phyloP scores from a whole-genome alignment of 2,329 filamentous ascomycete genomes.

The Bretziella fagacearum region DNA sequence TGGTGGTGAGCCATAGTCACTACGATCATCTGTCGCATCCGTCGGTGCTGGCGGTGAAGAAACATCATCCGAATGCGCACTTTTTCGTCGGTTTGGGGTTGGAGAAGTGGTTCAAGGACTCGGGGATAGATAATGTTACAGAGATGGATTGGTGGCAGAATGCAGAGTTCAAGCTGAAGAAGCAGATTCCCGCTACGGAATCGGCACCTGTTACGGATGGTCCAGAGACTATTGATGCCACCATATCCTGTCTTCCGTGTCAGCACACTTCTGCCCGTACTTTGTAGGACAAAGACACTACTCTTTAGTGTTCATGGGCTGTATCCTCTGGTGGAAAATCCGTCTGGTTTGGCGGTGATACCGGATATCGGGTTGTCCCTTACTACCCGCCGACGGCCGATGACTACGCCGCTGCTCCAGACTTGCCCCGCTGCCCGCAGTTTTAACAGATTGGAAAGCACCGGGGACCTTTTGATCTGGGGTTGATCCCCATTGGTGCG shows the following conservation, averaged over 20 bases:
- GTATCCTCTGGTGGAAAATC: constrained; percentile 56
- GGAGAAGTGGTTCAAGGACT: constrained; percentile 59
- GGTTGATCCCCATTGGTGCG: constrained; percentile 83
- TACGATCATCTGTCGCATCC: constrained; percentile 80
- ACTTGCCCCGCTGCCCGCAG: constrained; percentile 59
- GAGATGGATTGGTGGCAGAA: constrained; percentile 96
- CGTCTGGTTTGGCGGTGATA: constrained; percentile 84
- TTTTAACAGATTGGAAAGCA: constrained; percentile 69
- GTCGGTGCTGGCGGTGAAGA: constrained; percentile 53
- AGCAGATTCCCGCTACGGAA: constrained; percentile 19
- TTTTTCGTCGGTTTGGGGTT: constrained; percentile 80
- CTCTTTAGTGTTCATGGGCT: constrained; percentile 80
- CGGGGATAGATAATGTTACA: constrained; percentile 59
- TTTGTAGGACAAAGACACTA: constrained; percentile 51
- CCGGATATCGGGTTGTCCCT: constrained; percentile 70
- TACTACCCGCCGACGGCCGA: constrained; percentile 41
- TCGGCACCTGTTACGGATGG: constrained; percentile 18
- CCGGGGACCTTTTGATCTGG: constrained; percentile 76
- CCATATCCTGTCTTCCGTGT: constrained; percentile 62
- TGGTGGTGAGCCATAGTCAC: constrained; percentile 76
- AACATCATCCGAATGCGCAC: constrained; percentile 58
- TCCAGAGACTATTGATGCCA: constrained; percentile 44
- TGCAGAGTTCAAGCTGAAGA: constrained; percentile 46
- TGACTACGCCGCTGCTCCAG: constrained; percentile 53
- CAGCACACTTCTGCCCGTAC: constrained; percentile 65